These are phyloP conservation scores for Cyclotella sp. DNA, from an alignment of 108 stramenopile genomes.

Conservation along the genomic window DNA sequence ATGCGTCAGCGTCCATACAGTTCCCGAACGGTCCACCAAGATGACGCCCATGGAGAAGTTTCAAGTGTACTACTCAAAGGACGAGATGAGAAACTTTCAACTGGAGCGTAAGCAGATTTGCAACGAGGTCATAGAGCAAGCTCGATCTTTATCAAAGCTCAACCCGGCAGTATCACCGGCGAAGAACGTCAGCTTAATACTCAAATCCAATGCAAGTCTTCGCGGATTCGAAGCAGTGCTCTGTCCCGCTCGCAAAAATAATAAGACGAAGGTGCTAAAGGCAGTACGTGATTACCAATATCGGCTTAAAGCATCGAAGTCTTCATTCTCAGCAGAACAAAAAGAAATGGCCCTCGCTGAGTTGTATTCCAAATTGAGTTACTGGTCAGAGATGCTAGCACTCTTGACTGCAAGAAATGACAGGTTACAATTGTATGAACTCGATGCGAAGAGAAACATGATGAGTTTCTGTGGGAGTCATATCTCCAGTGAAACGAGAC, in stretches of 20 bases:
- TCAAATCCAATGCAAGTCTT: neutral
- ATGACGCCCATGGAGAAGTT: slow-evolving; percentile 3
- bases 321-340: neutral
- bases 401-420: neutral
- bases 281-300: slow-evolving; percentile 1
- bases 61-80: slow-evolving; percentile 2
- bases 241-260: slow-evolving; percentile 2
- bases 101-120: slow-evolving; percentile 3
- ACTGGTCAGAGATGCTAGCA: slow-evolving; percentile 3
- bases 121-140: neutral
- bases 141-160: slow-evolving; percentile 2
- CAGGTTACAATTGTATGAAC: neutral
- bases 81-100: neutral
- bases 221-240: slow-evolving; percentile 3
- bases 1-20: neutral
- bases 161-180: slow-evolving; percentile 1
- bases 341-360: slow-evolving; percentile 5
- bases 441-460: too few relatives aligned
- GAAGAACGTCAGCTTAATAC: neutral
- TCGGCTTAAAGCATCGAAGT: neutral
- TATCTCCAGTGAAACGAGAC: too few relatives aligned
- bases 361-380: neutral
- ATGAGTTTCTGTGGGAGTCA: too few relatives aligned
- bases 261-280: neutral
- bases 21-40: neutral